These are phyloP conservation scores for Pichia ethanolica DNA, from an alignment of 805 yeast genomes.

Conservation along the genomic window DNA sequence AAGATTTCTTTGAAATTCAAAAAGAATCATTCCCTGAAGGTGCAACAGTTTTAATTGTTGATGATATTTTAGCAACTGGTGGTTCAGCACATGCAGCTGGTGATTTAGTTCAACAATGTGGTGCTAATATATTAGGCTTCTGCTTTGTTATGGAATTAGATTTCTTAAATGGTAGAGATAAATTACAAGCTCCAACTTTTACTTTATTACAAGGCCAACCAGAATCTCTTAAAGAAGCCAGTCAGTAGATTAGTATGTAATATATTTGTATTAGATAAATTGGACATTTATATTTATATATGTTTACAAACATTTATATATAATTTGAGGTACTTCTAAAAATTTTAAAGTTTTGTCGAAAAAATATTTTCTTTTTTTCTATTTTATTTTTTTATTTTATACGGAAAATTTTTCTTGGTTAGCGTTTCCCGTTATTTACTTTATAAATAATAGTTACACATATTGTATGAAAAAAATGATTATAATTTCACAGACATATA, in stretches of 20 bases:
- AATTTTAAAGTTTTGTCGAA: no score
- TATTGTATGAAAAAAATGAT: no score
- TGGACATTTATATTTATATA: no score
- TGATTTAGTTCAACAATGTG: slow-evolving; percentile 58
- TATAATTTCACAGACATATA: no score
- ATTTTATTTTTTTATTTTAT: no score
- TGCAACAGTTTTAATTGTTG: slow-evolving; percentile 79
- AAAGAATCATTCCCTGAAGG: slow-evolving; percentile 71
- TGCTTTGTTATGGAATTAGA: slow-evolving; percentile 90
- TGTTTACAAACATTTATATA: no score
- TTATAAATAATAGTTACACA: no score
- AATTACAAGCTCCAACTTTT: slow-evolving; percentile 78
- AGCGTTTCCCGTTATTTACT: no score
- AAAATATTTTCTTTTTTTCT: no score
- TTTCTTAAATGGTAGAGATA: slow-evolving; percentile 89
- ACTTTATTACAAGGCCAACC: slow-evolving; percentile 81
- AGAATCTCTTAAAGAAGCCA: slow-evolving; percentile 34
- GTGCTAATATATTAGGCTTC: slow-evolving; percentile 72
- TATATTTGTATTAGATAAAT: neutral
- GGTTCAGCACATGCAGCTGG: slow-evolving; percentile 96
- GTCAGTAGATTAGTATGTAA: neutral
- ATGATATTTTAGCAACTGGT: slow-evolving; percentile 97
- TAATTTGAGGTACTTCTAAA: no score
- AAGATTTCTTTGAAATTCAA: slow-evolving; percentile 86
- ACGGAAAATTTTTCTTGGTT: no score